A percentile compares a stretch with the other conserved stretches of the same genome.
Evolutionary conservation across 1,139 yeast genomes (phyloP).

Genomic region (Pichia sp.): DNA sequence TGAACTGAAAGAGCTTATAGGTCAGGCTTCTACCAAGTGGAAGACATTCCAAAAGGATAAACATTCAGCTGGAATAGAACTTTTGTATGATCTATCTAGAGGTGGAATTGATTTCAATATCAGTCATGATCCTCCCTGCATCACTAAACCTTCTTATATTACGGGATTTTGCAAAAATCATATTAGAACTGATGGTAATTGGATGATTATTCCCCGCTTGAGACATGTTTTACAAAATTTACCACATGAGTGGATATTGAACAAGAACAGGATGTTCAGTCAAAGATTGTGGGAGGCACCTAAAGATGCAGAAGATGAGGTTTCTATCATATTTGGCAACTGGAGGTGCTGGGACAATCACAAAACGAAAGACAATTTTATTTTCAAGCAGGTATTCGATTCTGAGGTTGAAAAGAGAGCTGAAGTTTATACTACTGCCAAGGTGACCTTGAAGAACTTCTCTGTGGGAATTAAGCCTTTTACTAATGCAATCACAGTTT

Average conservation of each 20-base stretch:
- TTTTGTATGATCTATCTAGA: constrained; percentile 53
- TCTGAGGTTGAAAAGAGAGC: neutral
- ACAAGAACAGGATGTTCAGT: constrained; percentile 29
- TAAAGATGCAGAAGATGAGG: constrained; percentile 48
- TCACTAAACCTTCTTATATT: constrained; percentile 83
- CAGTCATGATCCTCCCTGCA: constrained; percentile 81
- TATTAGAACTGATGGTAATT: constrained; percentile 74
- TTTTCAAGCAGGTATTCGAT: constrained; percentile 45
- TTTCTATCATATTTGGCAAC: constrained; percentile 55
- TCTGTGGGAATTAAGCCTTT: constrained; percentile 22
- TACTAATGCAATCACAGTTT: constrained; percentile 19
- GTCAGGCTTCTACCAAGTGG: constrained; percentile 2
- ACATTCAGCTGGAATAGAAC: constrained; percentile 34
- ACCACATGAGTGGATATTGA: constrained; percentile 50
- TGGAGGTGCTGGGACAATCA: constrained; percentile 93
- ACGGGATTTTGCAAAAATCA: constrained; percentile 66
- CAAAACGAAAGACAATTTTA: constrained; percentile 51
- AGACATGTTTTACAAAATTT: constrained; percentile 64
- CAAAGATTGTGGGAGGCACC: constrained; percentile 41
- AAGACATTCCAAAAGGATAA: constrained; percentile 19
- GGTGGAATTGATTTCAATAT: constrained; percentile 61
- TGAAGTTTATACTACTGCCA: constrained; percentile 7
- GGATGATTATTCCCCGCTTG: constrained; percentile 79
- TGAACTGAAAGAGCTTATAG: constrained; percentile 26
- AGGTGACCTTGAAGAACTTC: constrained; percentile 12